A percentile compares a stretch with the other conserved stretches of the same genome.
Conservation (phyloP, 2,329 filamentous ascomycete species). For the Coniochaeta sp. region DNA sequence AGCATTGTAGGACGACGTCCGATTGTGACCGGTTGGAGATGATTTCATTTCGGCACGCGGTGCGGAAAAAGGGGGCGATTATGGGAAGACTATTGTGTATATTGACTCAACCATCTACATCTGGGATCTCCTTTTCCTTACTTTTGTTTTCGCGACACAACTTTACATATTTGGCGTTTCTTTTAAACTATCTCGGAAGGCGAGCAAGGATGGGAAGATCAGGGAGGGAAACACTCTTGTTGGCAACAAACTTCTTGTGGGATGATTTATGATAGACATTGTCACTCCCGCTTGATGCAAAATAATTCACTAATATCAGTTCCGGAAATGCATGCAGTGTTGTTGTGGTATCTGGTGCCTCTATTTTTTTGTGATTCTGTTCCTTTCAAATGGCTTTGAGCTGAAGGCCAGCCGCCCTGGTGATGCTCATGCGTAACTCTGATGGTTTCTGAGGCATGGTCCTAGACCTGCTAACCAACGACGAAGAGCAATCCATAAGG, state of each 20-base stretch:
- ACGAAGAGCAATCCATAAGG: no score
- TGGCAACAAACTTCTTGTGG: slow-evolving; percentile 3
- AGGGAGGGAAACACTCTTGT: no score
- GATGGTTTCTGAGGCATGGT: no score
- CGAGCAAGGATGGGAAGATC: background rate
- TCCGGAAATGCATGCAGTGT: slow-evolving; percentile 6
- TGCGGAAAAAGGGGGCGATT: background rate
- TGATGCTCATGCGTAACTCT: no score
- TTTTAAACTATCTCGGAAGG: background rate
- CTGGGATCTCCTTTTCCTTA: background rate
- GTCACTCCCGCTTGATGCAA: slow-evolving; percentile 15
- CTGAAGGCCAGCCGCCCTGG: no score
- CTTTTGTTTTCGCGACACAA: no score
- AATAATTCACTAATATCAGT: slow-evolving; percentile 20
- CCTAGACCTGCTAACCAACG: no score
- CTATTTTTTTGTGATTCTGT: slow-evolving; percentile 10
- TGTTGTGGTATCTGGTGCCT: slow-evolving; percentile 24
- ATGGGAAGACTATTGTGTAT: background rate
- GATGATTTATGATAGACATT: slow-evolving; percentile 20
- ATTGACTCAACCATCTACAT: background rate
- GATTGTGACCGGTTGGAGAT: no score
- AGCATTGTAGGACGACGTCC: no score
- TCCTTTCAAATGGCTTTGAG: background rate
- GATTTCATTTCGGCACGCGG: background rate
- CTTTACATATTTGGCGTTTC: background rate